These are phyloP conservation scores for Penicillium sp. DNA, from an alignment of 2,329 filamentous ascomycete species.

Conservation along the genomic window DNA sequence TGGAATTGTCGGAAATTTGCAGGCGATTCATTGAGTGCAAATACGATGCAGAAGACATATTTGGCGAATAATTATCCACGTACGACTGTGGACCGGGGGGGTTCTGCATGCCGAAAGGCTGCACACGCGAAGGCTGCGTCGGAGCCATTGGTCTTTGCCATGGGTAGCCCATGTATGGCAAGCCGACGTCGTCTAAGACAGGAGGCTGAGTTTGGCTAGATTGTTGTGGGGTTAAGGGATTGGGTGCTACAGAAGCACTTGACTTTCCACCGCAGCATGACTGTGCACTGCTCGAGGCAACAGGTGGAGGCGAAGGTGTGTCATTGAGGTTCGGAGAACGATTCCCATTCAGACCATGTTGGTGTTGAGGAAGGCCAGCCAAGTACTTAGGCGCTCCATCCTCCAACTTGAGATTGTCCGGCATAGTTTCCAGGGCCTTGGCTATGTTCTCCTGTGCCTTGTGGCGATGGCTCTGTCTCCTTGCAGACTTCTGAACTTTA, in stretches of 20 bases:
- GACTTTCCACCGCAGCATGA: constrained; percentile 34
- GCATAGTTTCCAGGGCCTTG: constrained; percentile 33
- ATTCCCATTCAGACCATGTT: constrained; percentile 3
- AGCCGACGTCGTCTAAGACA: constrained; percentile 6
- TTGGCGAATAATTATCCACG: constrained; percentile 16
- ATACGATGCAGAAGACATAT: constrained; percentile 13
- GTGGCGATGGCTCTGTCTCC: constrained; percentile 35
- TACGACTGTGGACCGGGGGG: constrained; percentile 12
- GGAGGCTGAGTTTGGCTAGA: constrained; percentile 8
- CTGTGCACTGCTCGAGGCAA: constrained; percentile 11
- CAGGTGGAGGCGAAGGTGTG: constrained; percentile 9
- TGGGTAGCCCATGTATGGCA: constrained; percentile 17
- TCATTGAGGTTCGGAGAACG: neutral
- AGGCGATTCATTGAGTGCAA: constrained; percentile 16
- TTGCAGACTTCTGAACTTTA: constrained; percentile 38
- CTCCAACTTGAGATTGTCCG: constrained; percentile 24
- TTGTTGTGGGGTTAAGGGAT: neutral
- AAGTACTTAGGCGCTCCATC: constrained; percentile 14
- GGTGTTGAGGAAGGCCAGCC: constrained; percentile 12
- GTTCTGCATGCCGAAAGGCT: constrained; percentile 15
- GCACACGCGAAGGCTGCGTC: constrained; percentile 15
- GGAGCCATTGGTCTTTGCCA: constrained; percentile 24
- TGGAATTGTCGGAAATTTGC: constrained; percentile 16
- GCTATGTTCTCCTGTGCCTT: constrained; percentile 35
- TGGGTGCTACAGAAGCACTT: neutral